Evolutionary conservation across 2,329 filamentous ascomycete genomes (phyloP), one percentile per base, ranked within the genome.

Genomic region (Epichloe glyceriae): DNA sequence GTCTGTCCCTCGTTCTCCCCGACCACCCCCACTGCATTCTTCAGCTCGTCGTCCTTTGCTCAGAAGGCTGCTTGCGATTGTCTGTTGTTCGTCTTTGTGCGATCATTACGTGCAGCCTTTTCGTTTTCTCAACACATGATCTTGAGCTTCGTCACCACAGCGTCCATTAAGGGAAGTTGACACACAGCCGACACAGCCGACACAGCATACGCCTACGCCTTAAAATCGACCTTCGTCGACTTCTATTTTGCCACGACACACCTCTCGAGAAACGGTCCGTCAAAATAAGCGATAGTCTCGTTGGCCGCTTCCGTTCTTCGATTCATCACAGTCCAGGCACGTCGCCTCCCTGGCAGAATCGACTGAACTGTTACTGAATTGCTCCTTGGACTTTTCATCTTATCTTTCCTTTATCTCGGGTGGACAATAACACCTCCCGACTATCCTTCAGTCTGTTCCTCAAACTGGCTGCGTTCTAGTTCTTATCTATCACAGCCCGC

Each of bases 1-100:
- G 39, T 47, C 50, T 47, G 44, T 68, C 66, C 58, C 62, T 67
- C 66, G 55, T 66, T 66, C 62, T 61, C 17, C 55, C 54, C 57
- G 54, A 58, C 57, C 57, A 57, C 58, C 59, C 61, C 54, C 56
- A 56, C 55, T 60, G 57, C 59, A 54, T 58, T 56, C 45, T 51
- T 49, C 41, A 46, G 39, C n/a, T 55, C 15, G 20, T 52, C 54
- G 46, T 50, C 49, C 53, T 54, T 57, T 56, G 52, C 43, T 4
- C n/a, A 30, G 17, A 22, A 46, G 34, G 44, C 15, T 45, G 15
- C 22, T 22, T 15, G 39, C 12, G 37, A 38, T 37, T 41, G 33
- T 52, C 26, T 46, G 37, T 41, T 39, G 38, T n/a, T 47, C 39
- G 37, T 40, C 41, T 47, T 47, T 53, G 38, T 47, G 34, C 17